Evolutionary conservation across 2,329 filamentous ascomycete genomes (phyloP), one percentile per base, ranked within the genome.

Genomic region (Pezicula neosporulosa): DNA sequence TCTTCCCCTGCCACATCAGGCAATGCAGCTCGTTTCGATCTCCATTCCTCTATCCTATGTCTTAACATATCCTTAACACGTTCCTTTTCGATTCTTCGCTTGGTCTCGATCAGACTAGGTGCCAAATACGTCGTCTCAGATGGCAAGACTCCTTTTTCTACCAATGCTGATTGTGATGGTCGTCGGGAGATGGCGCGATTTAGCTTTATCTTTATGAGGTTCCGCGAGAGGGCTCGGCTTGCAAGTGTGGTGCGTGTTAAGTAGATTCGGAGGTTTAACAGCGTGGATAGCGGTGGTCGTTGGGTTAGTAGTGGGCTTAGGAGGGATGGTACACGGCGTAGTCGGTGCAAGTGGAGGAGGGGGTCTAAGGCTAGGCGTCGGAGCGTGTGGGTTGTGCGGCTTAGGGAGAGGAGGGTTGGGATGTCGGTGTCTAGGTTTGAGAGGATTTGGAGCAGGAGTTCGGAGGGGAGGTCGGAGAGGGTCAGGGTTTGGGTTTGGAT

Each of bases 11-110:
- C 48, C 24, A 38, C 36, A 39, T 27, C 49, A 41, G 44, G 42
- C 24, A 47, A 51, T 48, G 53, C 54, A 30, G 48, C 47, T 61
- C 59, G 66, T 61, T 53, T 68, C 58, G 50, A 61, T 54, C 49
- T 59, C 59, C 57, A 72, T 68, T 63, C 70, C 55, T 71, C 85
- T 2, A 89, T 76, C 83, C 85, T 89, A 12, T 76, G 74, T 36
- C 85, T 70, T 54, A 90, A 67, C 15, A 77, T 77, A 60, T 89
- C 85, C 64, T 88, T 89, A 41, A 89, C 73, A 53, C 76, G 75
- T 69, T 89, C 84, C 58, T 78, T 78, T 69, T 89, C 86, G 15
- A 89, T 75, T 12, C 77, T 78, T 50, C 81, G 74, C 61, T 81
- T 80, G 56, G 76, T 76, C 27, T 82, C 83, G n/a, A 87, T 78